A percentile compares a stretch with the other conserved stretches of the same genome.
Evolutionary conservation across 768 basidiomycete genomes (phyloP).

Genomic region (Lactarius trivialis): DNA sequence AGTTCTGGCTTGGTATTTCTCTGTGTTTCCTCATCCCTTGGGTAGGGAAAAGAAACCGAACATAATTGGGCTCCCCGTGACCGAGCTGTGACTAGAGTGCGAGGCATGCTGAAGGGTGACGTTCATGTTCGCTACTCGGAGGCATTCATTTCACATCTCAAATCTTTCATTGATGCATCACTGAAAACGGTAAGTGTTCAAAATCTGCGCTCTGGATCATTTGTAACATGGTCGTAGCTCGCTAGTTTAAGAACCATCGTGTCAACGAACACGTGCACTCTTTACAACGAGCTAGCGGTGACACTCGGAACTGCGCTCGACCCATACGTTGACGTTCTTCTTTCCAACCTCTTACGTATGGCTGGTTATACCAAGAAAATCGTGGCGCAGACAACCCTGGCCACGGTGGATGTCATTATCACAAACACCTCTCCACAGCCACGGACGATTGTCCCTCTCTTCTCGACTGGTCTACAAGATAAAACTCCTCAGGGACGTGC

Average conservation of each 20-base stretch:
- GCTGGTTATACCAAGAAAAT: conserved; percentile 91
- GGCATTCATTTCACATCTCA: conserved; percentile 66
- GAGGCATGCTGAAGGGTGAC: conserved; percentile 87
- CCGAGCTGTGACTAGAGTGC: conserved; percentile 63
- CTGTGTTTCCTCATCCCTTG: not conserved
- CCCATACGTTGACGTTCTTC: conserved; percentile 68
- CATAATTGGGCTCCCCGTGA: conserved; percentile 92
- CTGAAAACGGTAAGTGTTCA: conserved; percentile 65
- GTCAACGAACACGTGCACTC: conserved; percentile 63
- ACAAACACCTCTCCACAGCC: conserved; percentile 64
- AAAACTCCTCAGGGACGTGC: conserved; percentile 74
- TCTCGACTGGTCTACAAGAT: conserved; percentile 67
- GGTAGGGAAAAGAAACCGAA: conserved; percentile 91
- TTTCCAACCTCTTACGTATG: conserved; percentile 79
- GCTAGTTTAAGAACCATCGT: conserved; percentile 89
- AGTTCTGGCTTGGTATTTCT: conserved; percentile 17
- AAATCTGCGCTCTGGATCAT: not conserved
- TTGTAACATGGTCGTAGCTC: conserved; percentile 42
- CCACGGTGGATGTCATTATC: conserved; percentile 60
- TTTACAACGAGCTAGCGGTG: conserved; percentile 68
- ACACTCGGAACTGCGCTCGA: conserved; percentile 67
- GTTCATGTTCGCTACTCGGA: conserved; percentile 69
- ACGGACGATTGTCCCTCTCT: conserved; percentile 56
- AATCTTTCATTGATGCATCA: conserved; percentile 75
- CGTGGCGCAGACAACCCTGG: conserved; percentile 78